Base-by-base conservation (phyloP, 2,329 filamentous ascomycete species). In the Diplocarpon mali region DNA sequence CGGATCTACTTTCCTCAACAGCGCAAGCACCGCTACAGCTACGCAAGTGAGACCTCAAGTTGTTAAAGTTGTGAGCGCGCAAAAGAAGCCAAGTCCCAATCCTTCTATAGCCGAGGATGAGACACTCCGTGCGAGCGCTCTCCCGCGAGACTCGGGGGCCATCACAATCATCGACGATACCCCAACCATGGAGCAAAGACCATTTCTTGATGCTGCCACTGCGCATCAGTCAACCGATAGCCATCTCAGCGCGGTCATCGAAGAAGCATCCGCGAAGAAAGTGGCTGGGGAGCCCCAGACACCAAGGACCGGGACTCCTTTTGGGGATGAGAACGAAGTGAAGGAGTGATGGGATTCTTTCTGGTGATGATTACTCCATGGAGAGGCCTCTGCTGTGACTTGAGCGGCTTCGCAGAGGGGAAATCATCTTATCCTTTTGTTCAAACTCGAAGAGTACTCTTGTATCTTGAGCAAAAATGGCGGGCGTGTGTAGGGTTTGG, bases 1-100 rank as follows among this genome's bases (percentile, higher is more conserved):
- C 45, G 78, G 79, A 14, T 79, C 78, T 15, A 80, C 79, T 1
- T 82, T 82, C 62, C 66, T 83, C 53, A 83, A 78, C 65, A 80
- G 72, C 50, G 76, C 76, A 51, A 78, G 68, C 55, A 67, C 72
- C 31, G 67, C 71, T 30, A 80, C 75, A 31, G 67, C 71, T 30
- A 80, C 75, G 2, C 70, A 73, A 16, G 71, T 72, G 20, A 71
- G 71, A 40, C 75, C 76, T 16, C 75, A 79, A 56, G 69, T 81
- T 30, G 71, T 81, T 38, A 74, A 75, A 47, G 74, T 81, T 15
- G 71, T 70, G 35, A 72, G 65, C 45, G 65, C 65, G 10, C 59
- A 65, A 31, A 76, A 72, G 62, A 73, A 55, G 16, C 69, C 61
- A 60, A 66, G 44, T 7, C 32, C 42, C 8, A 10, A 40, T 12